Conservation (phyloP, 2,329 filamentous ascomycete species). For the Penicillium olsonii region DNA sequence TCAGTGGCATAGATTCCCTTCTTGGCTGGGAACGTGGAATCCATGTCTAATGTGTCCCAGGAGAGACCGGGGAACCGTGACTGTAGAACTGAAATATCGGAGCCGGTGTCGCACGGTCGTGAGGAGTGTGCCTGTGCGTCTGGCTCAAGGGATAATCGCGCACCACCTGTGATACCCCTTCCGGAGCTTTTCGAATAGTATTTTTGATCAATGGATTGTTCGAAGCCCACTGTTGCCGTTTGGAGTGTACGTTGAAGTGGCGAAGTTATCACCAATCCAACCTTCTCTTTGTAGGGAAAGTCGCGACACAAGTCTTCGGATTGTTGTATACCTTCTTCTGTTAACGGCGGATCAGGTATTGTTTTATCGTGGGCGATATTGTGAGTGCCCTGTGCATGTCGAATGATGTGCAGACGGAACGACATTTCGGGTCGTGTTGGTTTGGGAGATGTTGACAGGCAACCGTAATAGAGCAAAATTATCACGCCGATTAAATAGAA, state of each 20-base stretch:
- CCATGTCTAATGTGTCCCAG: slow-evolving; percentile 10
- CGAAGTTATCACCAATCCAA: not conserved
- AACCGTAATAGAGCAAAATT: no score
- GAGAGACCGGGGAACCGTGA: slow-evolving; percentile 9
- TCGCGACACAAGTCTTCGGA: not conserved
- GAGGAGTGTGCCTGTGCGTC: slow-evolving; percentile 16
- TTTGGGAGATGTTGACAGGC: no score
- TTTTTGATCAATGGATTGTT: not conserved
- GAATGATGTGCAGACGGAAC: slow-evolving; percentile 3
- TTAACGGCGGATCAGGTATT: not conserved
- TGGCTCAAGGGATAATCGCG: slow-evolving; percentile 6
- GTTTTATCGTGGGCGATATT: not conserved
- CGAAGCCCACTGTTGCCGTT: slow-evolving; percentile 9
- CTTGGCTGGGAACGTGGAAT: slow-evolving; percentile 11
- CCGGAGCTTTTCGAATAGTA: not conserved
- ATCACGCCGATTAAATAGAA: no score
- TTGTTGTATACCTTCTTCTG: not conserved
- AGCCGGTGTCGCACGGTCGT: slow-evolving; percentile 16
- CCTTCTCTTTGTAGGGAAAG: not conserved
- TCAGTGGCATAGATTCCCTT: slow-evolving; percentile 9
- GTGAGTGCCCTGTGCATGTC: slow-evolving; percentile 1
- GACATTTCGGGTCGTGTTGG: no score
- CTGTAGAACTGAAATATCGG: slow-evolving; percentile 3
- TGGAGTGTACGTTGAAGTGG: slow-evolving; percentile 3
- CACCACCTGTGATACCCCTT: not conserved